phyloP scores from a whole-genome alignment of 1,139 yeast species.

The Schwanniomyces etchellsii region DNA sequence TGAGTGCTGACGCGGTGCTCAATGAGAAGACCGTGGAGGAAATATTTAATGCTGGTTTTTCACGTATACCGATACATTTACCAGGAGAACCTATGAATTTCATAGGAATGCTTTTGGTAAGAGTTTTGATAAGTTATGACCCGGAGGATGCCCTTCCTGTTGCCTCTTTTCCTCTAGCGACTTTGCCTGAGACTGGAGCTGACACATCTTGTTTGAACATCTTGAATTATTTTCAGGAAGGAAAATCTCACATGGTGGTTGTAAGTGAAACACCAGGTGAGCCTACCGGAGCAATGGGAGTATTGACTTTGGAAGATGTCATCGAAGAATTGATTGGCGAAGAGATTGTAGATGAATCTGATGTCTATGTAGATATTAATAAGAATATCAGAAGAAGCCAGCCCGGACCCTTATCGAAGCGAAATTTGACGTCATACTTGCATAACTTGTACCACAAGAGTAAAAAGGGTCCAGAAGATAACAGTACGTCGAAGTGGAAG shows the following conservation, averaged over 20 bases:
- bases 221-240: slow-evolving; percentile 94
- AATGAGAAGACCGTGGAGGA: slow-evolving; percentile 85
- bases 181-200: slow-evolving; percentile 89
- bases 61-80: slow-evolving; percentile 90
- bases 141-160: slow-evolving; percentile 95
- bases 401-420: slow-evolving; percentile 80
- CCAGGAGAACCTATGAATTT: slow-evolving; percentile 89
- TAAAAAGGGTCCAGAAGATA: slow-evolving; percentile 26
- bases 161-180: slow-evolving; percentile 90
- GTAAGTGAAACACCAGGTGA: slow-evolving; percentile 87
- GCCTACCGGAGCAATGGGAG: slow-evolving; percentile 84
- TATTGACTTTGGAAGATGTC: slow-evolving; percentile 89
- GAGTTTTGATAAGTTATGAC: slow-evolving; percentile 90
- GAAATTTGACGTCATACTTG: slow-evolving; percentile 63
- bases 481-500: slow-evolving; percentile 5
- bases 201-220: slow-evolving; percentile 92
- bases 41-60: slow-evolving; percentile 90
- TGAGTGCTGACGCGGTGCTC: slow-evolving; percentile 77
- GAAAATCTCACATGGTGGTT: slow-evolving; percentile 95
- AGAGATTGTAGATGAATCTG: slow-evolving; percentile 96
- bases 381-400: slow-evolving; percentile 75
- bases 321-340: slow-evolving; percentile 97
- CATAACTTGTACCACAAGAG: slow-evolving; percentile 50
- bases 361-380: slow-evolving; percentile 87
- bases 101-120: slow-evolving; percentile 89